These are phyloP conservation scores for Cytauxzoon felis DNA, from an alignment of 169 alveolate species.

Conservation along the genomic window DNA sequence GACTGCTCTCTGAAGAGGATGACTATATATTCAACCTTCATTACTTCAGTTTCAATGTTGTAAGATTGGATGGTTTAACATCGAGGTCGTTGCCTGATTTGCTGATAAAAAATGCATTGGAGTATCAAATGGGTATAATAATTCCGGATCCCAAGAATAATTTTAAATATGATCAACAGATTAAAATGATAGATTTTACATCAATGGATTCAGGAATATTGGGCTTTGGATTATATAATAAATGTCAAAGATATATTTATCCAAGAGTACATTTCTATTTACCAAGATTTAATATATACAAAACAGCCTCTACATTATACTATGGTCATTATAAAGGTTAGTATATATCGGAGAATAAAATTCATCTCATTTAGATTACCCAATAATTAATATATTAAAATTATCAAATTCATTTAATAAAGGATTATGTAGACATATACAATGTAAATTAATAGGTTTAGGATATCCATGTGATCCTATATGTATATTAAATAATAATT, in stretches of 20 bases:
- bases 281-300: too few species aligned
- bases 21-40: too few species aligned
- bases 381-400: too few species aligned
- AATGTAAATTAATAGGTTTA: constrained; percentile 31
- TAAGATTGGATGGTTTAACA: constrained; percentile 33
- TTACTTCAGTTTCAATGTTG: constrained; percentile 36
- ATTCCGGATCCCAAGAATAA: constrained; percentile 31
- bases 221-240: too few species aligned
- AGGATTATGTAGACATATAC: constrained; percentile 36
- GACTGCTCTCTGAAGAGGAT: too few species aligned
- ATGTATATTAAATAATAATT: constrained; percentile 24
- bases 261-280: not conserved
- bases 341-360: too few species aligned
- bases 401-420: constrained; percentile 14
- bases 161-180: constrained; percentile 3
- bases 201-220: too few species aligned
- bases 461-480: constrained; percentile 66
- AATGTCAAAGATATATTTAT: not conserved
- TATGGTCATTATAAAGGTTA: too few species aligned
- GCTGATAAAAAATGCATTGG: constrained; percentile 37
- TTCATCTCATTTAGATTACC: too few species aligned
- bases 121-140: constrained; percentile 39
- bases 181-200: constrained; percentile 14
- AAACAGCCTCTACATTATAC: too few species aligned
- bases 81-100: constrained; percentile 38